These are phyloP conservation scores for Penicillium roqueforti DNA, from an alignment of 495 filamentous ascomycete species.

Conservation along the genomic window DNA sequence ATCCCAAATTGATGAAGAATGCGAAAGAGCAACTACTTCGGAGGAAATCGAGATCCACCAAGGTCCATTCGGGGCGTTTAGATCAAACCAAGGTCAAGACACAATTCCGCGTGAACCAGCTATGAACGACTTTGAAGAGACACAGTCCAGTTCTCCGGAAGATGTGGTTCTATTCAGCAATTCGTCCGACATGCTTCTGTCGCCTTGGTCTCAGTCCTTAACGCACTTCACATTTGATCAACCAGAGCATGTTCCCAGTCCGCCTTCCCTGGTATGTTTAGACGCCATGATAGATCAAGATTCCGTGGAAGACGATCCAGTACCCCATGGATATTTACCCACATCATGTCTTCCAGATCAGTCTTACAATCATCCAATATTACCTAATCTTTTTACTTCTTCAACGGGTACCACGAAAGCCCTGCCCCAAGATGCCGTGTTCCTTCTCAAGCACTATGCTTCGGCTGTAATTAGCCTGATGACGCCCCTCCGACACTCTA, in stretches of 20 bases:
- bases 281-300: conserved; percentile 6
- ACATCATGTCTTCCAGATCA: neutral
- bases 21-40: neutral
- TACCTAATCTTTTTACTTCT: conserved; percentile 1
- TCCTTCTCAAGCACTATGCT: conserved; percentile 20
- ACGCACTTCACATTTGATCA: conserved; percentile 16
- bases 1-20: conserved; percentile 15
- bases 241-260: conserved; percentile 1
- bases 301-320: neutral
- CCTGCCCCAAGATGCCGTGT: conserved; percentile 21
- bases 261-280: conserved; percentile 7
- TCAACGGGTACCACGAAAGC: conserved; percentile 1
- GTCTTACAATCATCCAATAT: conserved; percentile 3
- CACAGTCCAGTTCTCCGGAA: conserved; percentile 2
- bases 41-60: conserved; percentile 6
- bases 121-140: neutral
- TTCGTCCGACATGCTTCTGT: neutral
- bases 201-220: conserved; percentile 12
- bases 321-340: neutral
- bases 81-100: conserved; percentile 1
- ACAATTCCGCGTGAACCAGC: neutral
- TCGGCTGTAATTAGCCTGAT: conserved; percentile 21
- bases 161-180: neutral
- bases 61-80: conserved; percentile 21
- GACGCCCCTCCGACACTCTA: conserved; percentile 20